Conservation (phyloP, 306 rosid species). For the Prunus salicina region DNA sequence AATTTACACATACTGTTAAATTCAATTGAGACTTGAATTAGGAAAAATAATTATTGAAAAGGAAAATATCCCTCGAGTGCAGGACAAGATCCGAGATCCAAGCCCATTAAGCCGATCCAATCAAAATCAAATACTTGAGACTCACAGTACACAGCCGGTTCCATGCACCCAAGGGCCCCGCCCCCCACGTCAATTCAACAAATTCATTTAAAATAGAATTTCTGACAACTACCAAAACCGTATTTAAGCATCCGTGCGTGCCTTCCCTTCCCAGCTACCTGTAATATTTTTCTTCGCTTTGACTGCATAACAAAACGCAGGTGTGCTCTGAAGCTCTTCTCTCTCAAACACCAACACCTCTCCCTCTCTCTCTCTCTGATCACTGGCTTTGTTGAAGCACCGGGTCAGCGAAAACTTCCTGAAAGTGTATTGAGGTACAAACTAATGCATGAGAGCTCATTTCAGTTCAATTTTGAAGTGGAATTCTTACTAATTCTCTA, state of each 20-base stretch:
- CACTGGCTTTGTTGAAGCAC: neutral
- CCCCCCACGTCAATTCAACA: neutral
- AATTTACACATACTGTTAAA: too few relatives aligned
- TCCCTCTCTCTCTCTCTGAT: neutral
- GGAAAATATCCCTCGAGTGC: neutral
- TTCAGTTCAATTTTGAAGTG: neutral
- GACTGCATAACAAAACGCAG: constrained; percentile 13
- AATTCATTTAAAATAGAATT: neutral
- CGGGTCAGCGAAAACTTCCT: neutral
- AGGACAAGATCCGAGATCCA: neutral
- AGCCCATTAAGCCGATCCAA: neutral
- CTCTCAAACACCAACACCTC: neutral
- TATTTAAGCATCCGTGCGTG: neutral
- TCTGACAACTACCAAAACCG: neutral
- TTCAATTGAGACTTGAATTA: too few relatives aligned
- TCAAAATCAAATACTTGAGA: neutral
- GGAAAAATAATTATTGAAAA: too few relatives aligned
- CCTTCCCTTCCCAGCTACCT: constrained; percentile 11
- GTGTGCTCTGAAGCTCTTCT: neutral
- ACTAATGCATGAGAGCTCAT: neutral
- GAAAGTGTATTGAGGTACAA: neutral
- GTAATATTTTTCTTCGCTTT: neutral
- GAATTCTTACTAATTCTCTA: neutral
- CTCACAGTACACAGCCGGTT: neutral
- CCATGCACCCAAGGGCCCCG: neutral